Evolutionary conservation across 257 asterid species (phyloP).

Genomic region (Ligustrum vulgare): DNA sequence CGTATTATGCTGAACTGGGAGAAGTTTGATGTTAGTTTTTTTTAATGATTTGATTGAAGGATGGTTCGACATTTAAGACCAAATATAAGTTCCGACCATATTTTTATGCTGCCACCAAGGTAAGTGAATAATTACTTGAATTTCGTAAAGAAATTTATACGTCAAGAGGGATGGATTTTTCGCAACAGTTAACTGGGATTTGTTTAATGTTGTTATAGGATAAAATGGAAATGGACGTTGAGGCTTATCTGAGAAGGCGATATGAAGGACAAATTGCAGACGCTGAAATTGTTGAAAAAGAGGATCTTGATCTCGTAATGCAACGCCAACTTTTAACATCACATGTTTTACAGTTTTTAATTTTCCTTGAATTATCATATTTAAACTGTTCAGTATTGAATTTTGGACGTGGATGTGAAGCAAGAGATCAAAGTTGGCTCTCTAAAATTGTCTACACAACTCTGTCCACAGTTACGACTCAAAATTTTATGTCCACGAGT

Average conservation of each 20-base stretch:
- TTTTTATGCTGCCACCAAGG: conserved; percentile 95
- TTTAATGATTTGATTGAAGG: conserved; percentile 51
- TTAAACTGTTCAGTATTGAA: conserved; percentile 11
- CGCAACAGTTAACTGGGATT: conserved; percentile 19
- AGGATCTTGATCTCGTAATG: conserved; percentile 90
- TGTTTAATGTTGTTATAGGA: conserved; percentile 41
- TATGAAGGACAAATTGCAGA: conserved; percentile 93
- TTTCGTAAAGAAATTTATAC: neutral
- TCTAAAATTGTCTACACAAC: neutral
- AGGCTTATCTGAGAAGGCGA: conserved; percentile 88
- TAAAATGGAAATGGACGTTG: conserved; percentile 94
- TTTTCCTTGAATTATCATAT: conserved; percentile 9
- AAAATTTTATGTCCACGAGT: neutral
- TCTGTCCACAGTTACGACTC: neutral
- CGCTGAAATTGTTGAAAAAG: conserved; percentile 76
- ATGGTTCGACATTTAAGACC: conserved; percentile 89
- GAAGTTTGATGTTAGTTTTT: conserved; percentile 9
- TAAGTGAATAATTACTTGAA: conserved; percentile 22
- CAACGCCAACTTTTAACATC: conserved; percentile 16
- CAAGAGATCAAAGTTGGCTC: neutral
- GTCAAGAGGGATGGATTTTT: neutral
- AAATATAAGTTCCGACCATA: conserved; percentile 91
- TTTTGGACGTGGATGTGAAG: neutral
- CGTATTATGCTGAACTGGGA: conserved; percentile 10
- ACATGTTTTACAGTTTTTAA: neutral